Evolutionary conservation across 2,329 filamentous ascomycete genomes (phyloP), one percentile per base, ranked within the genome.

Genomic region (Colletotrichum sp.): DNA sequence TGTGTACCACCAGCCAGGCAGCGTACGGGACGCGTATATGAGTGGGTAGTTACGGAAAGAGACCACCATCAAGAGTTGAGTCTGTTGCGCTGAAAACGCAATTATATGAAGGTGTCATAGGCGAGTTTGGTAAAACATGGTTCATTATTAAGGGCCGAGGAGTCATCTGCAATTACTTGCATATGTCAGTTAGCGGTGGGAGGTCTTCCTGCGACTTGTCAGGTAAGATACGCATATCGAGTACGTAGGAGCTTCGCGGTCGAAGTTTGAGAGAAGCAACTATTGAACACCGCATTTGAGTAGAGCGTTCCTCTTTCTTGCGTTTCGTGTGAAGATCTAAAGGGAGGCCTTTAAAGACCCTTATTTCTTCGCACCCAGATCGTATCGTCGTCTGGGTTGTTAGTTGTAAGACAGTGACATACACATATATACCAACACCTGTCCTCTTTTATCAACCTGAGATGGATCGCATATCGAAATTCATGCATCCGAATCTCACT

Each of bases 151-250:
- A 48, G n/a, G n/a, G 6, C 2, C 3, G 11, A 48, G 3, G 6
- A 22, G 3, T 13, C 13, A 48, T 48, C n/a, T 4, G 1, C n/a
- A 7, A 2, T 3, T 48, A 0, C 44, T 48, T 22, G 11, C 11
- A 19, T 4, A 7, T 13, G 1, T 22, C 0, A 22, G 9, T 22
- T 12, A 13, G 1, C 3, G n/a, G 4, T 48, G 44, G 0, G 11
- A 22, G 1, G n/a, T 8, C 0, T 48, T 13, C 1, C 44, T 7
- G 44, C 0, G 44, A 22, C n/a, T 13, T 48, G n/a, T 48, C n/a
- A n/a, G 0, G n/a, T 2, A 1, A 0, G 6, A 13, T 22, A 4
- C 11, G 1, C 44, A 22, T 22, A 22, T 2, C 0, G 1, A 48
- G 44, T 13, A 48, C 6, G 2, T 13, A 12, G n/a, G 6, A 48